Evolutionary conservation across 108 stramenopile genomes (phyloP), one percentile per base, ranked within the genome.

Genomic region (Skeletonema costatum): DNA sequence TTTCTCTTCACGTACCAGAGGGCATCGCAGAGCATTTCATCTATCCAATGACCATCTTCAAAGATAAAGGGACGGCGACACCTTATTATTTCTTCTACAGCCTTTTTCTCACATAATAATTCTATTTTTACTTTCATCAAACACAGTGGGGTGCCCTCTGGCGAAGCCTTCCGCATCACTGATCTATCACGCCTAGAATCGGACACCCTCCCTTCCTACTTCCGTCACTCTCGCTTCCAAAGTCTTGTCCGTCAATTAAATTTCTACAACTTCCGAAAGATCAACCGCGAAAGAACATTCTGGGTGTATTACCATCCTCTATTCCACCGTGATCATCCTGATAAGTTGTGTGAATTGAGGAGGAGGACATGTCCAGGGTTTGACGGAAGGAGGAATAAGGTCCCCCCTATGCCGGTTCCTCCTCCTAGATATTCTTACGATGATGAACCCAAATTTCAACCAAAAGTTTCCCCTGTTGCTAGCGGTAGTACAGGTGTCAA

Each of bases 301-400:
- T 97, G 97, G 97, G 92, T 97, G 67, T 98, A 97, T 85, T 87
- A 95, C 67, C 98, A 98, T 76, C 87, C 89, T 25, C 66, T 97
- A 64, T 98, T 98, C 78, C 96, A 97, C 69, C 74, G 96, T 19
- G 95, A 97, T 73, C 85, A 80, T 35, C 97, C 96, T 9, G 90
- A 97, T 60, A 90, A 96, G 39, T 84, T 97, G n/a, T 81, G 90
- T 66, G 69, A 92, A 46, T 84, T 98, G 12, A 86, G 97, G 63
- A 94, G 98, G 42, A 85, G 97, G 62, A 93, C 95, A 38, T 93
- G 92, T 67, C 89, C 89, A 30, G 92, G 90, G 13, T 81, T 89
- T 50, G 94, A 92, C 74, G 94, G 94, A 38, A 78, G 94, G 66
- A 94, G 88, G 80, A 81, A 91, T 66, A 87, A 90, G 29, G 64